Base-by-base conservation (phyloP, 345 rosid species). In the Brassica nigra region DNA sequence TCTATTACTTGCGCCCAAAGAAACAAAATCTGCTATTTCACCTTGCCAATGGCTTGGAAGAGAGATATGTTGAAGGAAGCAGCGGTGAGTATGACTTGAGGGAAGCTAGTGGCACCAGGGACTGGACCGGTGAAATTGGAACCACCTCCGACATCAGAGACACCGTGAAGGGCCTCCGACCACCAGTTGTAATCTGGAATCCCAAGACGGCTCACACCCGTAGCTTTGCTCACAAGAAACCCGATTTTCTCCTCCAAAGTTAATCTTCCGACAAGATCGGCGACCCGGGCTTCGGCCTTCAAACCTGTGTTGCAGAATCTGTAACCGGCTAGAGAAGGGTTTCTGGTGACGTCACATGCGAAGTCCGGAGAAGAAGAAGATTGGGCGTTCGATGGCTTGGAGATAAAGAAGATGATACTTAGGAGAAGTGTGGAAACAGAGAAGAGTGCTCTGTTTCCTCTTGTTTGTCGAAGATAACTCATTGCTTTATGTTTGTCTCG, bases 321-420 rank as follows among this genome's bases (percentile, higher is more conserved):
- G 3, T 85, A 71, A 4, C 74, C 66, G 11, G 78, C 76, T 31
- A 92, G 39, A 7, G 84, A 65, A 0, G 92, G 84, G 64, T 88
- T 82, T 4, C 10, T 31, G 11, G 52, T 74, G 2, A 86, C 82
- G 44, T 92, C 97, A 30, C 99, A 95, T 59, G 98, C 94, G 28
- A 89, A 91, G 5, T 83, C 87, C 0, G 98, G 87, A 0, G 75
- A 71, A 15, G 89, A 20, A 20, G 23, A 36, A 14, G 90, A 31
- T 37, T 89, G 89, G 4, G 79, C 76, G 27, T 62, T 29, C 4
- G 44, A 74, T 82, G 39, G 54, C 20, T 39, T 16, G 33, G 28
- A 67, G 68, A 69, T 47, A 37, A 33, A 79, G 42, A 76, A 31
- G 14, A 71, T 8, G 28, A 81, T 29, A 10, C 57, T 75, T 67